A percentile compares a stretch with the other conserved stretches of the same genome.
Evolutionary conservation across 345 rosid species (phyloP).

Genomic region (Eutrema heterophyllum): DNA sequence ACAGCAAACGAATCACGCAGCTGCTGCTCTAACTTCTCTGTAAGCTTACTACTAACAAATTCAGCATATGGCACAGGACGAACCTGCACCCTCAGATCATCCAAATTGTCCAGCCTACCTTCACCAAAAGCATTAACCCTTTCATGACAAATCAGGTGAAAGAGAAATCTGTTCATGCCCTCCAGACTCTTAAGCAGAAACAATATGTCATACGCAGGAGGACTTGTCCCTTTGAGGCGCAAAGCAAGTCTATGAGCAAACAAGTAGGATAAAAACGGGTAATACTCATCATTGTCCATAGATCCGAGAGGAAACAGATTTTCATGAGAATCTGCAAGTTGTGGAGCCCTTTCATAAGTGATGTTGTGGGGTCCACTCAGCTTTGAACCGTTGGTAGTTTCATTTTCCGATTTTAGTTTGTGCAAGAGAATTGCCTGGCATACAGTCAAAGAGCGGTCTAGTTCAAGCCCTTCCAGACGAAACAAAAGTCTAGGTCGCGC

Average conservation of each 20-base stretch:
- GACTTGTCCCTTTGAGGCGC: constrained; percentile 48
- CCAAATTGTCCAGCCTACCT: constrained; percentile 59
- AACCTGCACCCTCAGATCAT: constrained; percentile 48
- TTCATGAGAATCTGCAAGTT: constrained; percentile 29
- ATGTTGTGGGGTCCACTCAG: constrained; percentile 56
- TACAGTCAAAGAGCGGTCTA: constrained; percentile 51
- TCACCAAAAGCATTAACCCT: constrained; percentile 58
- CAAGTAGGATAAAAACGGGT: constrained; percentile 47
- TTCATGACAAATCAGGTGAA: constrained; percentile 62
- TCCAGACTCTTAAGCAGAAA: constrained; percentile 77
- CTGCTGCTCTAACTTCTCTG: constrained; percentile 94
- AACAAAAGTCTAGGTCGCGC: constrained; percentile 46
- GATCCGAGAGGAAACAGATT: constrained; percentile 18
- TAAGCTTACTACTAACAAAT: constrained; percentile 74
- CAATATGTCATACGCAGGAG: constrained; percentile 59
- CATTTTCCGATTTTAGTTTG: constrained; percentile 50
- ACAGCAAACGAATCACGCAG: constrained; percentile 71
- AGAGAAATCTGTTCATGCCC: constrained; percentile 57
- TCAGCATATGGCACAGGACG: constrained; percentile 53
- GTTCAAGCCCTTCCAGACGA: constrained; percentile 59
- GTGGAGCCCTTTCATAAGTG: constrained; percentile 50
- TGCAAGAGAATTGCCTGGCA: constrained; percentile 83
- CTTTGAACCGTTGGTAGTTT: constrained; percentile 40
- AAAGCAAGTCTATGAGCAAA: constrained; percentile 51
- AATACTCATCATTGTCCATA: constrained; percentile 26